Evolutionary conservation across 495 filamentous ascomycete species (phyloP), one percentile per base, ranked within the genome.

Genomic region (Viridothelium virens): DNA sequence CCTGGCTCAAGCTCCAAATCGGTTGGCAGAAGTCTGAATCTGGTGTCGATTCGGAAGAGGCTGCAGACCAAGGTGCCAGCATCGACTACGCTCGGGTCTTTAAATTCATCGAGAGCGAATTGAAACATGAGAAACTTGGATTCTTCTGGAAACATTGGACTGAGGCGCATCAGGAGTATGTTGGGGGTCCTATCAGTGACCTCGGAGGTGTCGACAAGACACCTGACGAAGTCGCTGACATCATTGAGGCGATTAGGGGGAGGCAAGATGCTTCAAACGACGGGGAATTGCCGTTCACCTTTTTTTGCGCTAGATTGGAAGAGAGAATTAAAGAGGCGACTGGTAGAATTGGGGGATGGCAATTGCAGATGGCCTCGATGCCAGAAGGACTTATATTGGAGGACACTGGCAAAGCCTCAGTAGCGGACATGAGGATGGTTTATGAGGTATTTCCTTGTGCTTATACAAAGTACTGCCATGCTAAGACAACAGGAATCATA

Each of bases 1-100:
- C 81, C 63, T 98, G 93, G 94, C 81, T 98, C 46, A 85, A 86
- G 5, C 82, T 92, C 67, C 88, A 94, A 70, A 93, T 97, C 63
- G 89, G 96, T 68, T 78, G 79, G 46, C 66, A 59, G 12, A 46
- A 78, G 3, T 78, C 81, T 1, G 81, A 79, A 9, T 76, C 78
- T 4, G 73, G 75, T 0, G 73, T 74, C 18, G 77, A 80, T 2
- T 64, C 72, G 16, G 74, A 75, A 1, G 82, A 85, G 2, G 85
- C 87, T 63, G 71, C 66, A 12, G 74, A 72, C 25, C 71, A 69
- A 31, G 39, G 70, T 12, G 75, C 69, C 9, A 73, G 72, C 11
- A 36, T 77, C 2, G 75, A 77, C 48, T 74, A 72, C 50, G 38
- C 16, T 1, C 48, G 71, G 34, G 33, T 75, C 34, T 56, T 76